Evolutionary conservation across 257 asterid genomes (phyloP), one percentile per base, ranked within the genome.

Genomic region (Leonotis leonurus): DNA sequence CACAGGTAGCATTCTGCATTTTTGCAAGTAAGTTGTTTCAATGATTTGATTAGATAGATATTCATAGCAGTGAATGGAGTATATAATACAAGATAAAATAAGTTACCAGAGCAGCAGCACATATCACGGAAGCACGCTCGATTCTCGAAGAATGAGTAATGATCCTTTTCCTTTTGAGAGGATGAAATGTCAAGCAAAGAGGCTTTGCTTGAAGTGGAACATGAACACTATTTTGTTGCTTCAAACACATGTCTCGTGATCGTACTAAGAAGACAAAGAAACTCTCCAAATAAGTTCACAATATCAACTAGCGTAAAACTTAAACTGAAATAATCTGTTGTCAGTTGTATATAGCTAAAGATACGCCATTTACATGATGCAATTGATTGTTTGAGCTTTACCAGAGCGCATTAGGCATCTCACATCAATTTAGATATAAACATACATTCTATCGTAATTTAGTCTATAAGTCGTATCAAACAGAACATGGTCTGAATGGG

Each of bases 1-100:
- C 81, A 67, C 96, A 87, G 44, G 83, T 87, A 17, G 93, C 95
- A 74, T 62, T 90, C 97, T 90, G 82, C 73, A 74, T n/a, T 32
- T 6, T 8, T 55, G 11, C 33, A 39, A 35, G 39, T 43, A 39
- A 14, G 18, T 13, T 40, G 25, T n/a, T n/a, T 45, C 29, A 27
- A 49, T 45, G 12, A 30, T 27, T n/a, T 21, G 59, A 60, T 57
- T 13, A 60, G 35, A n/a, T n/a, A n/a, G n/a, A 41, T 22, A n/a
- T 44, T 52, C 10, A 55, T 18, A 61, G 45, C 45, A 41, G 53
- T 24, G 35, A 46, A 29, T 44, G 53, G 60, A 58, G 29, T 9
- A 16, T 13, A 3, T 5, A 32, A 16, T 18, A 39, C 16, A 52
- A 27, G 40, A n/a, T 7, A 53, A 70, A 33, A 24, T 30, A 43